Conservation (phyloP, 768 basidiomycete genomes). For the Rhodotorula babjevae region DNA sequence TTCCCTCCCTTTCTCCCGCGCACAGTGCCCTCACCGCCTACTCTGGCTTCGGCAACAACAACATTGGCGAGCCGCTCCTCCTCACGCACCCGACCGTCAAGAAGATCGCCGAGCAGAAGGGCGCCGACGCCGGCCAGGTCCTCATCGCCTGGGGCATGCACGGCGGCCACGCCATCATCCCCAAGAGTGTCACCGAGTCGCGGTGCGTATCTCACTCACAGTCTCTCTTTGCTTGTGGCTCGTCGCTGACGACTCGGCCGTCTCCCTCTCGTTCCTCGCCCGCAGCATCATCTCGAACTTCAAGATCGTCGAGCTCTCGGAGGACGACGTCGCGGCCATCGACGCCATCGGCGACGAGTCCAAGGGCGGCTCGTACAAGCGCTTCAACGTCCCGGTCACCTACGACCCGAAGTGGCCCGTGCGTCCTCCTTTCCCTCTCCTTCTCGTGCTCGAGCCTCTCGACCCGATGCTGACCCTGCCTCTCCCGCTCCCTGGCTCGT, state of each 20-base stretch:
- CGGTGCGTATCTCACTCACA: slow-evolving; percentile 47
- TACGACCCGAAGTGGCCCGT: slow-evolving; percentile 62
- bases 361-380: slow-evolving; percentile 52
- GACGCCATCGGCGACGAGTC: slow-evolving; percentile 47
- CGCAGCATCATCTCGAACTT: slow-evolving; percentile 51
- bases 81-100: slow-evolving; percentile 35
- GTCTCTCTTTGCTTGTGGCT: too few relatives aligned
- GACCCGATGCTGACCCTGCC: too few relatives aligned
- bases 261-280: slow-evolving; percentile 59
- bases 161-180: slow-evolving; percentile 60
- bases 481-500: too few relatives aligned
- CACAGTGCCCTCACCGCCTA: slow-evolving; percentile 58
- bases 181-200: slow-evolving; percentile 74
- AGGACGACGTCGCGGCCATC: slow-evolving; percentile 63
- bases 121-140: slow-evolving; percentile 17
- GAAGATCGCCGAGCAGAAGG: slow-evolving; percentile 44
- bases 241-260: slow-evolving; percentile 64
- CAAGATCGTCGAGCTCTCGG: slow-evolving; percentile 59
- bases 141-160: slow-evolving; percentile 73
- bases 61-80: slow-evolving; percentile 43
- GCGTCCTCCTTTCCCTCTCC: neutral
- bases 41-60: slow-evolving; percentile 73
- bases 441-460: too few relatives aligned
- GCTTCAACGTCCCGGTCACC: slow-evolving; percentile 61
- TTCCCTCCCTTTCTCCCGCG: slow-evolving; percentile 48